phyloP scores from a whole-genome alignment of 1,284 basidiomycete species.

The Ganoderma lingzhi region DNA sequence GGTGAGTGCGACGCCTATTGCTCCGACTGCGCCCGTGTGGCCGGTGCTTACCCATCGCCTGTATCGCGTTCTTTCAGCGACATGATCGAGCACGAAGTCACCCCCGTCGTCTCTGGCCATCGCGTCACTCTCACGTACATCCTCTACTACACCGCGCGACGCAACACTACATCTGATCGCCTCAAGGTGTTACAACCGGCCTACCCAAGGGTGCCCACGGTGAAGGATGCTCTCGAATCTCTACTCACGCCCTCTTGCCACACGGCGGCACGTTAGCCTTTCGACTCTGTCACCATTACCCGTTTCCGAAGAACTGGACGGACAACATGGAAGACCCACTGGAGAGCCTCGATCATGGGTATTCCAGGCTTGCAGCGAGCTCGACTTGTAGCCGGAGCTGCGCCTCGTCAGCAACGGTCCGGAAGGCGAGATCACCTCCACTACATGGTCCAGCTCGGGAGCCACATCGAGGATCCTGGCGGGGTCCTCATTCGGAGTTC shows the following conservation, averaged over 20 bases:
- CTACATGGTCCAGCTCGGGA: background rate
- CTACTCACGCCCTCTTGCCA: constrained; percentile 40
- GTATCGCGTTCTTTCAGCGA: constrained; percentile 46
- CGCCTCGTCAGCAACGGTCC: constrained; percentile 1
- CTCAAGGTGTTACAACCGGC: background rate
- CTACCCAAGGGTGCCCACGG: background rate
- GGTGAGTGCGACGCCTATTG: constrained; percentile 33
- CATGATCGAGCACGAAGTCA: constrained; percentile 56
- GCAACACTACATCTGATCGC: too few relatives aligned
- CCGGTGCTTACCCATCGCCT: background rate
- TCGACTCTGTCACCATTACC: constrained; percentile 45
- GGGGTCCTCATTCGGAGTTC: background rate
- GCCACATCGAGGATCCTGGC: background rate
- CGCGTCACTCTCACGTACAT: constrained; percentile 55
- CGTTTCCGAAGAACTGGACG: constrained; percentile 20
- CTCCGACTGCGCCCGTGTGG: background rate
- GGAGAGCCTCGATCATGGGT: constrained; percentile 16
- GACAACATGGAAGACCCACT: background rate
- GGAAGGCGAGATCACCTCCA: background rate
- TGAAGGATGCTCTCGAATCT: constrained; percentile 25
- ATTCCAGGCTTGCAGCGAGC: constrained; percentile 3
- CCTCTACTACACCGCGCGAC: constrained; percentile 37
- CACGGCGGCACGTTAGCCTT: constrained; percentile 48
- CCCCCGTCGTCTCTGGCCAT: constrained; percentile 47
- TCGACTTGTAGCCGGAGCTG: constrained; percentile 8